Evolutionary conservation across 2,329 filamentous ascomycete species (phyloP).

Genomic region (Pseudogymnoascus sp.): DNA sequence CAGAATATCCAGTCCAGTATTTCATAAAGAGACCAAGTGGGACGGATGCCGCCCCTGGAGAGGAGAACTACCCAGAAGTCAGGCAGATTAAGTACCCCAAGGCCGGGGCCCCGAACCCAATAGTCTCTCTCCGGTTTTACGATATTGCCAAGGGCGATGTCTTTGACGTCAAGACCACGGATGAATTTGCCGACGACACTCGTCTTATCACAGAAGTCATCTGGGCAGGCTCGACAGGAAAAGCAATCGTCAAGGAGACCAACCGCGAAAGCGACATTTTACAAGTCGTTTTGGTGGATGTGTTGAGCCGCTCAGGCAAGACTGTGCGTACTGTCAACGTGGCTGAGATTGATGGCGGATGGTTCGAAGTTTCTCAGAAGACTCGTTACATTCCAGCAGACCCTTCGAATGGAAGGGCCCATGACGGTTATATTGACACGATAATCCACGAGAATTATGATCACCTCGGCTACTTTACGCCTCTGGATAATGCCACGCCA

Average conservation of each 20-base stretch:
- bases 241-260: constrained; percentile 82
- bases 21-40: constrained; percentile 84
- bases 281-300: constrained; percentile 79
- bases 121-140: constrained; percentile 82
- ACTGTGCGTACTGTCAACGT: constrained; percentile 75
- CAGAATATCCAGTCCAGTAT: constrained; percentile 88
- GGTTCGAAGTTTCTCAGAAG: constrained; percentile 89
- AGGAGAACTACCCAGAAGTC: constrained; percentile 86
- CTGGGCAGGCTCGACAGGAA: constrained; percentile 69
- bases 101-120: constrained; percentile 85
- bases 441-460: constrained; percentile 81
- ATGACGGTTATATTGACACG: constrained; percentile 91
- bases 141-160: constrained; percentile 70
- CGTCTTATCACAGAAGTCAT: constrained; percentile 87
- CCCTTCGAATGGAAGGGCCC: constrained; percentile 60
- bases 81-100: constrained; percentile 96
- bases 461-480: constrained; percentile 88
- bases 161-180: constrained; percentile 71
- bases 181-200: constrained; percentile 72
- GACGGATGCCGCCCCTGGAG: constrained; percentile 55
- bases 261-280: constrained; percentile 92
- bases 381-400: constrained; percentile 85
- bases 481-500: constrained; percentile 75
- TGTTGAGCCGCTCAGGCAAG: constrained; percentile 63
- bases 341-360: constrained; percentile 81